A percentile compares a stretch with the other conserved stretches of the same genome.
phyloP scores from a whole-genome alignment of 139 green algal species.

The Chlamydomonas sphaeroides region DNA sequence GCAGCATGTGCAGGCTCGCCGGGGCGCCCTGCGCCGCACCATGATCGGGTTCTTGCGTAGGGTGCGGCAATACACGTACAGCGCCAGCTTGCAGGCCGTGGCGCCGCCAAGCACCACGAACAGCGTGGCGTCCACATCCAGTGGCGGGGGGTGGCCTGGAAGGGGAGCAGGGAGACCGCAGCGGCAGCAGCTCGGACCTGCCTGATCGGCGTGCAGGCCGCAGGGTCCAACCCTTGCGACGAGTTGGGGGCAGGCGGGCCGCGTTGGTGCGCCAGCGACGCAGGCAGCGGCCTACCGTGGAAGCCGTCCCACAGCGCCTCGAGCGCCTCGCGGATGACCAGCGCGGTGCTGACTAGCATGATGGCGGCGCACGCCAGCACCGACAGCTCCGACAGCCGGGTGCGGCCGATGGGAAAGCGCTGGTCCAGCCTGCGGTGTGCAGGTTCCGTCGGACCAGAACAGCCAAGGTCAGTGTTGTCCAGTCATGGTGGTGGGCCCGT shows the following conservation, averaged over 20 bases:
- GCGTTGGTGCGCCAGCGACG: no score
- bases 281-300: constrained; percentile 18
- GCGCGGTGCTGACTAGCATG: constrained; percentile 15
- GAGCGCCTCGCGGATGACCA: constrained; percentile 21
- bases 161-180: no score
- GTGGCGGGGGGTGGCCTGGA: no score
- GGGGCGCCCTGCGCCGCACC: not conserved
- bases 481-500: no score
- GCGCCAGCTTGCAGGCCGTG: constrained; percentile 15
- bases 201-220: no score
- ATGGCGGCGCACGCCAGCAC: constrained; percentile 29
- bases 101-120: constrained; percentile 1
- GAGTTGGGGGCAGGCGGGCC: no score
- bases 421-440: not conserved
- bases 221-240: no score
- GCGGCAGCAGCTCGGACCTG: no score
- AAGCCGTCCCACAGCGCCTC: constrained; percentile 11
- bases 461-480: not conserved
- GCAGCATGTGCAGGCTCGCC: no score
- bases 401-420: constrained; percentile 29
- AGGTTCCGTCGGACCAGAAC: not conserved
- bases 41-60: constrained; percentile 43
- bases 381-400: constrained; percentile 16
- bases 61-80: constrained; percentile 20
- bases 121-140: not conserved